A percentile compares a stretch with the other conserved stretches of the same genome.
These are phyloP conservation scores for Sarocladium strictum DNA, from an alignment of 2,329 filamentous ascomycete genomes.

Conservation along the genomic window DNA sequence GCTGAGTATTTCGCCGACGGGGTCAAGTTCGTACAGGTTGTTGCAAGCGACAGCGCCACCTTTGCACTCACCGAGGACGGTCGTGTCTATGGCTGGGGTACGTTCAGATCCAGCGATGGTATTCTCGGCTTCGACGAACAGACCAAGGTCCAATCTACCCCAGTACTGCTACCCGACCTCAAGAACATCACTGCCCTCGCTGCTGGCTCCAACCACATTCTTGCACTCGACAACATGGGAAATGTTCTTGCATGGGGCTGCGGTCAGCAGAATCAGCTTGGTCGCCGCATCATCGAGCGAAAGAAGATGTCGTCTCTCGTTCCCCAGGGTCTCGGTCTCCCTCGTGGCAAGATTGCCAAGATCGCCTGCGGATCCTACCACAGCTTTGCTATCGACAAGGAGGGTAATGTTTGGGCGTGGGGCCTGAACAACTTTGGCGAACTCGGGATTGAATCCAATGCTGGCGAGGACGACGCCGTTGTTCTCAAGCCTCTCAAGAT, in stretches of 20 bases:
- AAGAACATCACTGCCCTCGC: slow-evolving; percentile 60
- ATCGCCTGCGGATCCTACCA: slow-evolving; percentile 69
- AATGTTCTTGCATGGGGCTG: slow-evolving; percentile 67
- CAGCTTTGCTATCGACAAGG: slow-evolving; percentile 70
- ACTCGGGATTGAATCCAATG: slow-evolving; percentile 58
- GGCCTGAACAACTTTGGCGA: slow-evolving; percentile 84
- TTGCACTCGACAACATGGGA: slow-evolving; percentile 60
- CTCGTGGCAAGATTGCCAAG: slow-evolving; percentile 52
- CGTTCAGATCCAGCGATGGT: slow-evolving; percentile 62
- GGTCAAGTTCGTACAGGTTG: slow-evolving; percentile 58
- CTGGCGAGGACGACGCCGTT: slow-evolving; percentile 50
- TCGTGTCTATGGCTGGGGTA: slow-evolving; percentile 77
- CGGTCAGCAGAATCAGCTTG: slow-evolving; percentile 60
- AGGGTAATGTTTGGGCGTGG: slow-evolving; percentile 71
- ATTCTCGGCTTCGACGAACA: slow-evolving; percentile 57
- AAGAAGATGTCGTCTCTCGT: slow-evolving; percentile 57
- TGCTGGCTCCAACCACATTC: slow-evolving; percentile 64
- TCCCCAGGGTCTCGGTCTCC: slow-evolving; percentile 51
- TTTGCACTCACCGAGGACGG: slow-evolving; percentile 73
- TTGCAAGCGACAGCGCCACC: slow-evolving; percentile 67
- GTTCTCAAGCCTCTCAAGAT: slow-evolving; percentile 68
- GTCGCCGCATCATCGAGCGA: slow-evolving; percentile 53
- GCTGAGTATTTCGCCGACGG: slow-evolving; percentile 53
- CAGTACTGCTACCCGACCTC: slow-evolving; percentile 52
- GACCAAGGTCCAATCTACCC: slow-evolving; percentile 43